Evolutionary conservation across 495 filamentous ascomycete genomes (phyloP), one percentile per base, ranked within the genome.

Genomic region (Aspergillus kassunensis): DNA sequence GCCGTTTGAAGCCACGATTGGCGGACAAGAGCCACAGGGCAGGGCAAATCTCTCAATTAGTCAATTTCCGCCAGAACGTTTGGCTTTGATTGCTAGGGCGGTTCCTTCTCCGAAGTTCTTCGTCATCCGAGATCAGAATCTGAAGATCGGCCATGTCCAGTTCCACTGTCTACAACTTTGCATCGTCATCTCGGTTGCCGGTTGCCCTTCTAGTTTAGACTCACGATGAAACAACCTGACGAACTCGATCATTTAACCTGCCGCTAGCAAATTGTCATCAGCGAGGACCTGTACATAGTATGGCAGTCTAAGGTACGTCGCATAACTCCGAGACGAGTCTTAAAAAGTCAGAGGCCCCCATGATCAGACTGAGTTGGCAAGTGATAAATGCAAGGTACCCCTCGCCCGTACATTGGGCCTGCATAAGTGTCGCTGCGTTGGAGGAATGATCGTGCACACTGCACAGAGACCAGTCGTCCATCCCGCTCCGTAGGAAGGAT

Each of bases 1-100:
- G 41, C 37, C 37, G 53, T 56, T 49, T 58, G 53, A 59, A 61
- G 55, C 58, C 40, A 52, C 58, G 48, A 64, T 61, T 61, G 58
- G 56, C 44, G 47, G 46, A 37, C 27, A 40, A 51, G n/a, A n/a
- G n/a, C n/a, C n/a, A n/a, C n/a, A n/a, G n/a, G 37, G 48, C 40
- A 54, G 33, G 30, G 39, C 11, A 50, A 49, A 25, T 44, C 48
- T 25, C 44, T 40, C 50, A 57, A 42, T 41, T 53, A 19, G 37
- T 39, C 49, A 53, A 41, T n/a, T 40, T 49, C 13, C 45, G 27
- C 45, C 40, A 35, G 47, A 43, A 29, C 50, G 51, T 55, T 53
- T 51, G 47, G 53, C 31, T 47, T 49, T 47, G 23, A 49, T 40
- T 47, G 37, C 37, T 46, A 21, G 23, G 30, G 44, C 40, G 4